Conservation (phyloP, 768 basidiomycete genomes). For the Pulveroboletus ravenelii region DNA sequence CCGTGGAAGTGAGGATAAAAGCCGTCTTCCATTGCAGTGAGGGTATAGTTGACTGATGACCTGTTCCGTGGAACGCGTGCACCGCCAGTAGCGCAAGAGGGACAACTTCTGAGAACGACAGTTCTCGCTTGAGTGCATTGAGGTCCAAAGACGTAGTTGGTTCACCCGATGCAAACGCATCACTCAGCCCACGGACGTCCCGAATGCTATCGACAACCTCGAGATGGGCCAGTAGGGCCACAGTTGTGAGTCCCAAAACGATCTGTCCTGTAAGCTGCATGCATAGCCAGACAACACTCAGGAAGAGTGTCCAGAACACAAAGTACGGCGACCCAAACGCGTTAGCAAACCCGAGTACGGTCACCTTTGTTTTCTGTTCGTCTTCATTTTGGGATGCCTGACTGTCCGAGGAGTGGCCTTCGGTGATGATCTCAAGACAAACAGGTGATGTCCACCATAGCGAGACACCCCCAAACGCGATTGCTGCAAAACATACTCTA, state of each 20-base stretch:
- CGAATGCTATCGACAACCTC: slow-evolving; percentile 80
- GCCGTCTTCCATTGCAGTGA: slow-evolving; percentile 95
- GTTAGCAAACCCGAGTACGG: slow-evolving; percentile 82
- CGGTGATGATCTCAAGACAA: slow-evolving; percentile 60
- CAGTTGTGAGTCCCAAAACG: slow-evolving; percentile 54
- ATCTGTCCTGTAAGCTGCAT: slow-evolving; percentile 83
- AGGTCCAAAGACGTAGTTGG: slow-evolving; percentile 41
- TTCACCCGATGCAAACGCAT: slow-evolving; percentile 45
- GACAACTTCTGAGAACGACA: slow-evolving; percentile 63
- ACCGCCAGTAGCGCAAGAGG: slow-evolving; percentile 74
- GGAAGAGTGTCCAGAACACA: slow-evolving; percentile 68
- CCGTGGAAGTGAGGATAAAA: slow-evolving; percentile 69
- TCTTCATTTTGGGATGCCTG: slow-evolving; percentile 13
- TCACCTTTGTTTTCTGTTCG: slow-evolving; percentile 41
- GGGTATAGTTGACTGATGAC: slow-evolving; percentile 86
- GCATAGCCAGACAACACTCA: slow-evolving; percentile 49
- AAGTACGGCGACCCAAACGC: slow-evolving; percentile 86
- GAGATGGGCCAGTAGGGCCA: slow-evolving; percentile 70
- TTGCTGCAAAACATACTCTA: slow-evolving; percentile 46
- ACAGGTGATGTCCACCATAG: slow-evolving; percentile 74
- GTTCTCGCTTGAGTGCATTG: slow-evolving; percentile 27
- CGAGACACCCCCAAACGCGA: slow-evolving; percentile 48
- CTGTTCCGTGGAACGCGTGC: slow-evolving; percentile 80
- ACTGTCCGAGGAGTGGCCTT: slow-evolving; percentile 8
- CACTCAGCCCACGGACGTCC: slow-evolving; percentile 56